Evolutionary conservation across 257 asterid genomes (phyloP), one percentile per base, ranked within the genome.

Genomic region (Jacaranda mimosifolia): DNA sequence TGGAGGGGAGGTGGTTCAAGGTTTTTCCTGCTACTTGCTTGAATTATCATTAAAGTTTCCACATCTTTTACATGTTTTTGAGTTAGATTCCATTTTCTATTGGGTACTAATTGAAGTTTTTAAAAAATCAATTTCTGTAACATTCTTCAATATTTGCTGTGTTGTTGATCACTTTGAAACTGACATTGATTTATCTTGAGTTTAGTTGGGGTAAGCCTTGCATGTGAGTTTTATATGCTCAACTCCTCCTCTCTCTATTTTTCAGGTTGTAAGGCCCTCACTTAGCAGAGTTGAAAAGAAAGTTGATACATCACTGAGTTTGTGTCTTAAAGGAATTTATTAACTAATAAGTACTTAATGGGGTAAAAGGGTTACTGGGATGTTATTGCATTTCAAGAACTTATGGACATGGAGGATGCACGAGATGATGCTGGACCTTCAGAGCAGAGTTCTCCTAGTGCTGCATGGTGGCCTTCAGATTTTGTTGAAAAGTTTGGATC

Each of bases 401-500:
- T 70, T 77, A 75, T 49, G 70, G 81, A 75, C 79, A 91, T 91
- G 98, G 95, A 89, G 78, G 90, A 85, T 80, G 72, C 77, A 77
- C 87, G 72, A 81, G 91, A 88, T 79, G 91, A 85, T 73, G 83
- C 84, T 74, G 95, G 85, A 59, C 86, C 87, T 70, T 55, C 86
- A 49, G 95, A 87, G 80, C 93, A 84, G 84, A 88, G 89, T 84
- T 83, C 91, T 78, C 75, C 86, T 51, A 83, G 82, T 84, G 81
- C 89, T 78, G 69, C 86, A 53, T 88, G 96, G 94, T 88, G 96
- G 94, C 84, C 93, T 59, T 81, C 91, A 65, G 94, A 94, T 79
- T 89, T 91, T 71, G 85, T 85, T 60, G 92, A 87, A 70, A 87
- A 82, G 53, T 85, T 92, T 82, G 96, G 91, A 86, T 92, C 98